phyloP scores from a whole-genome alignment of 371 early-diverging fungal genomes.

The Mortierella sp. region DNA sequence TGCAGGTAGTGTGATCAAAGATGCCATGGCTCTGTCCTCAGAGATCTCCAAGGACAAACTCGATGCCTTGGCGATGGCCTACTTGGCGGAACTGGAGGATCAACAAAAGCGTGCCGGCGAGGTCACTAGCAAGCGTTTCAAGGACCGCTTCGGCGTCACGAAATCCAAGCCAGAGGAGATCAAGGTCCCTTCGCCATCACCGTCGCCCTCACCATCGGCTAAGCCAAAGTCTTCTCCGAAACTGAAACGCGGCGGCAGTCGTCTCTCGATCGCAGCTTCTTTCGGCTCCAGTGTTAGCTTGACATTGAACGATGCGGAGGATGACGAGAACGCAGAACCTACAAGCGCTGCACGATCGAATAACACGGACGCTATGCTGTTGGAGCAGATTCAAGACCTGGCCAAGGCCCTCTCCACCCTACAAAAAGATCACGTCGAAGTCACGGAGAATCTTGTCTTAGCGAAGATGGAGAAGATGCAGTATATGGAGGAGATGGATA shows the following conservation, averaged over 20 bases:
- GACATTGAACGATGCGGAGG: conserved; percentile 20
- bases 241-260: conserved; percentile 20
- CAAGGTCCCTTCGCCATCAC: conserved; percentile 14
- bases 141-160: conserved; percentile 42
- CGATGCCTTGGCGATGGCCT: conserved; percentile 76
- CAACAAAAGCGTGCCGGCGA: conserved; percentile 70
- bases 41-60: conserved; percentile 75
- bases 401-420: conserved; percentile 66
- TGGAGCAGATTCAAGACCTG: conserved; percentile 72
- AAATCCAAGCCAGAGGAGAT: conserved; percentile 15
- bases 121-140: conserved; percentile 54
- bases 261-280: conserved; percentile 39
- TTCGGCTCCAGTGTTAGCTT: conserved; percentile 31
- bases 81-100: conserved; percentile 67
- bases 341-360: conserved; percentile 1
- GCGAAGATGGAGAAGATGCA: conserved; percentile 71
- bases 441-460: conserved; percentile 67
- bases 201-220: not conserved
- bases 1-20: conserved; percentile 76
- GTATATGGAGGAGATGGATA: conserved; percentile 48
- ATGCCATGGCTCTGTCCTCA: conserved; percentile 77
- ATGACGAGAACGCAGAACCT: conserved; percentile 11
- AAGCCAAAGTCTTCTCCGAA: conserved; percentile 20
- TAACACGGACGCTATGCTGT: conserved; percentile 54
- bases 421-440: conserved; percentile 66